Percentiles rank a stretch among this genome's conserved stretches.
These are phyloP conservation scores for Russula foetens DNA, from an alignment of 768 basidiomycete species.

Conservation along the genomic window DNA sequence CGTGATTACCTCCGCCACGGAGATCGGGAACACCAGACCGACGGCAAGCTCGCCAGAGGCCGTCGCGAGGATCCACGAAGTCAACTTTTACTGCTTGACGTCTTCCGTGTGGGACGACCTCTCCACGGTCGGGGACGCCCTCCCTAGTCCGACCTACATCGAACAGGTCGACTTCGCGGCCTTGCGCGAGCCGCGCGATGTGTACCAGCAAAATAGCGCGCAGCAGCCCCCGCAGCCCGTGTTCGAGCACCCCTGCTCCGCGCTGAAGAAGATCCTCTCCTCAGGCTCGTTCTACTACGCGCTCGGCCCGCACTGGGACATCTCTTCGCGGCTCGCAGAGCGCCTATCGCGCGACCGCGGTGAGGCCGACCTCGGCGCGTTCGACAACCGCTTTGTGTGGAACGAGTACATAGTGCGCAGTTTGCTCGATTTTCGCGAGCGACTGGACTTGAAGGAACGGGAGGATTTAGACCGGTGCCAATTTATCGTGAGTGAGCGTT, in stretches of 20 bases:
- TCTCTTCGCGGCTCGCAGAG: slow-evolving; percentile 73
- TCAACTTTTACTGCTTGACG: slow-evolving; percentile 82
- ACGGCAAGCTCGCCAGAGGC: slow-evolving; percentile 51
- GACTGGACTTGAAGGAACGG: slow-evolving; percentile 61
- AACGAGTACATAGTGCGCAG: slow-evolving; percentile 87
- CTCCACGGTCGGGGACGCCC: slow-evolving; percentile 42
- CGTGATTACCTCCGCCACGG: slow-evolving; percentile 66
- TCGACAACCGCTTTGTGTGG: slow-evolving; percentile 89
- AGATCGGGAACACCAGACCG: slow-evolving; percentile 64
- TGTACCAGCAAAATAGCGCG: slow-evolving; percentile 33
- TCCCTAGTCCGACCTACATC: slow-evolving; percentile 43
- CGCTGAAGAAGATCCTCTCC: slow-evolving; percentile 84
- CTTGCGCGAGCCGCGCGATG: slow-evolving; percentile 36
- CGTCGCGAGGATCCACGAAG: slow-evolving; percentile 79
- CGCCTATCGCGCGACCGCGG: slow-evolving; percentile 49
- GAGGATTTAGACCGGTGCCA: slow-evolving; percentile 74
- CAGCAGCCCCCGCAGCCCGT: slow-evolving; percentile 33
- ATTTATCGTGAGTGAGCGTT: slow-evolving; percentile 57
- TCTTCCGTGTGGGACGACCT: slow-evolving; percentile 81
- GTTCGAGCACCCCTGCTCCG: slow-evolving; percentile 85
- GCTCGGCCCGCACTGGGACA: slow-evolving; percentile 74
- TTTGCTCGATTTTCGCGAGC: slow-evolving; percentile 79
- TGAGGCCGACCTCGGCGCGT: slow-evolving; percentile 44
- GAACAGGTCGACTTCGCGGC: slow-evolving; percentile 43
- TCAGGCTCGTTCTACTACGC: slow-evolving; percentile 94